A percentile compares a stretch with the other conserved stretches of the same genome.
These are phyloP conservation scores for Paecilomyces sp. DNA, from an alignment of 2,329 filamentous ascomycete species.

Conservation along the genomic window DNA sequence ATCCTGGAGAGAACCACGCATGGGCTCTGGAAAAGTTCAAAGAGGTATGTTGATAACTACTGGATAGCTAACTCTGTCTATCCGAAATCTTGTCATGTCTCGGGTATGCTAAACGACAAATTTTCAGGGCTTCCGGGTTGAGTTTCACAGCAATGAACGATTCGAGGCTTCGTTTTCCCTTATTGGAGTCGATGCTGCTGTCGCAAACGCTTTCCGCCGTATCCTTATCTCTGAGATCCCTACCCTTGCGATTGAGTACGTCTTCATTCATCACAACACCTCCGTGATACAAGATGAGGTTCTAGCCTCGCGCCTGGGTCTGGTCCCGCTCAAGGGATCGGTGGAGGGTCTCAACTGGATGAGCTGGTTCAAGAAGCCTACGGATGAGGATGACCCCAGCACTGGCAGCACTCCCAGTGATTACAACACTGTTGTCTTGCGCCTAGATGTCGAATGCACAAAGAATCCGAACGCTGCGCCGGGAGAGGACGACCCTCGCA, in stretches of 20 bases:
- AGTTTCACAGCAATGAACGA: constrained; percentile 76
- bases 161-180: constrained; percentile 83
- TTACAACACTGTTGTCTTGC: constrained; percentile 79
- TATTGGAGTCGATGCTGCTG: constrained; percentile 80
- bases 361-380: constrained; percentile 71
- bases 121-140: constrained; percentile 57
- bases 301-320: constrained; percentile 77
- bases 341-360: constrained; percentile 73
- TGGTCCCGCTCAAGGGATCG: constrained; percentile 80
- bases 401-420: constrained; percentile 52
- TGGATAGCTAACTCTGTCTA: background rate
- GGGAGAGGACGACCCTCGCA: constrained; percentile 70
- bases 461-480: constrained; percentile 65
- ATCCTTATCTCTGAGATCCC: constrained; percentile 93
- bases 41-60: constrained; percentile 32
- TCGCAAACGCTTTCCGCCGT: constrained; percentile 95
- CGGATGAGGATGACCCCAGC: constrained; percentile 51
- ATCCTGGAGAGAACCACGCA: constrained; percentile 75
- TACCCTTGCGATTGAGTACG: constrained; percentile 86
- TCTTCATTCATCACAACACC: constrained; percentile 93
- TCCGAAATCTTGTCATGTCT: background rate
- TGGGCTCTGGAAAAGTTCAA: constrained; percentile 72
- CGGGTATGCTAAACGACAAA: background rate
- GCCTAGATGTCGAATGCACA: constrained; percentile 71
- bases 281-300: constrained; percentile 98